Evolutionary conservation across 169 alveolate genomes (phyloP).

Genomic region (Plasmodium vinckei): DNA sequence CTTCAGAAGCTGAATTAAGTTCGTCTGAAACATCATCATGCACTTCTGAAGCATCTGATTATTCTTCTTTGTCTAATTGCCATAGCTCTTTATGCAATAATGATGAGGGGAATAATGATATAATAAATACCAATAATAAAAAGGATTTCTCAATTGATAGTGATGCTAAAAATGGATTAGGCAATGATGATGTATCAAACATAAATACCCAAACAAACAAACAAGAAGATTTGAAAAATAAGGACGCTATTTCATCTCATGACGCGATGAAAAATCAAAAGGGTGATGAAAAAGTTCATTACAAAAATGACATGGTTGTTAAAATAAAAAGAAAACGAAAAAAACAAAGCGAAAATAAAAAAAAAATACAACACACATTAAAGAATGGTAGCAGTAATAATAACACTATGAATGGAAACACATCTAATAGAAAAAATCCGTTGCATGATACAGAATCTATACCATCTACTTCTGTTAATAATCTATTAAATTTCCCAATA

Average conservation of each 20-base stretch:
- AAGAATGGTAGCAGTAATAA: neutral
- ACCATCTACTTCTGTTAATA: constrained; percentile 28
- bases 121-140: neutral
- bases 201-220: too few species aligned
- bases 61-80: neutral
- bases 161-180: neutral
- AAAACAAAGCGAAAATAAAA: constrained; percentile 1
- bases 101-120: neutral
- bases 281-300: neutral
- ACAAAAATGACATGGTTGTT: neutral
- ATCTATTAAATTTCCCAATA: constrained; percentile 34
- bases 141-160: neutral
- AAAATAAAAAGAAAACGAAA: neutral
- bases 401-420: constrained; percentile 5
- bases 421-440: constrained; percentile 17
- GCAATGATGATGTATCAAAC: neutral
- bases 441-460: constrained; percentile 71
- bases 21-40: neutral
- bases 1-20: too few species aligned
- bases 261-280: too few species aligned
- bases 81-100: neutral
- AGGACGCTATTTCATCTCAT: too few species aligned
- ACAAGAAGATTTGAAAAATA: too few species aligned
- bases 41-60: neutral
- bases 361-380: neutral